Evolutionary conservation across 805 yeast species (phyloP).

Genomic region (Teunomyces atbi): DNA sequence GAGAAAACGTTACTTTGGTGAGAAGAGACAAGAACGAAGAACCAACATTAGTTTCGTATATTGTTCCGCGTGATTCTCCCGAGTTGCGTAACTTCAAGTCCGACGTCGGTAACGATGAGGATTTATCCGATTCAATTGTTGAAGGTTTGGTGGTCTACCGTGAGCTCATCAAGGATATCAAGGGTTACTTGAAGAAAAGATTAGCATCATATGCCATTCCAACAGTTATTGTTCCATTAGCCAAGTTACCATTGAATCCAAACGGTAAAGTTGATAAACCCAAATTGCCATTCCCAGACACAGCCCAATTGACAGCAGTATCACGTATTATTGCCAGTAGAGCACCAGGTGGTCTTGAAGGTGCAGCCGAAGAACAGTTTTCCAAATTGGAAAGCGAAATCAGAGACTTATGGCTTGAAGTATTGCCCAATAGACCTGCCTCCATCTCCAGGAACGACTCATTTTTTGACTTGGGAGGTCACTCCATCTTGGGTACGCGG

Average conservation of each 20-base stretch:
- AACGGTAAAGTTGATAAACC: constrained; percentile 99
- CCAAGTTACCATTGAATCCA: constrained; percentile 88
- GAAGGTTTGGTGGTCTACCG: constrained; percentile 75
- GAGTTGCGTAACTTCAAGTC: constrained; percentile 51
- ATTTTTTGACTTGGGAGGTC: constrained; percentile 97
- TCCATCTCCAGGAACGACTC: constrained; percentile 75
- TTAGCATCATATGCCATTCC: constrained; percentile 94
- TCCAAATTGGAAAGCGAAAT: constrained; percentile 64
- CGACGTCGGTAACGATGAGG: constrained; percentile 42
- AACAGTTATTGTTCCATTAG: constrained; percentile 82
- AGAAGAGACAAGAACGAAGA: constrained; percentile 91
- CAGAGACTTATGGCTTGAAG: constrained; percentile 79
- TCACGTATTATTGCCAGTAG: constrained; percentile 46
- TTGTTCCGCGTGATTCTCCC: constrained; percentile 67
- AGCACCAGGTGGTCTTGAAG: constrained; percentile 38
- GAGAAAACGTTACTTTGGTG: constrained; percentile 91
- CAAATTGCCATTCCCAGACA: constrained; percentile 90
- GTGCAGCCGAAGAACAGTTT: constrained; percentile 44
- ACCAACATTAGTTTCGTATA: constrained; percentile 84
- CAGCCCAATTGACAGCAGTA: constrained; percentile 78
- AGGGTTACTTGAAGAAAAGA: constrained; percentile 73
- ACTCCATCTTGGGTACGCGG: constrained; percentile 92
- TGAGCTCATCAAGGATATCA: constrained; percentile 75
- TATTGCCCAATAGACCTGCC: constrained; percentile 84
- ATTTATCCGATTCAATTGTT: constrained; percentile 62